Conservation (phyloP, 768 basidiomycete species). For the Cystobasidium tubakii region DNA sequence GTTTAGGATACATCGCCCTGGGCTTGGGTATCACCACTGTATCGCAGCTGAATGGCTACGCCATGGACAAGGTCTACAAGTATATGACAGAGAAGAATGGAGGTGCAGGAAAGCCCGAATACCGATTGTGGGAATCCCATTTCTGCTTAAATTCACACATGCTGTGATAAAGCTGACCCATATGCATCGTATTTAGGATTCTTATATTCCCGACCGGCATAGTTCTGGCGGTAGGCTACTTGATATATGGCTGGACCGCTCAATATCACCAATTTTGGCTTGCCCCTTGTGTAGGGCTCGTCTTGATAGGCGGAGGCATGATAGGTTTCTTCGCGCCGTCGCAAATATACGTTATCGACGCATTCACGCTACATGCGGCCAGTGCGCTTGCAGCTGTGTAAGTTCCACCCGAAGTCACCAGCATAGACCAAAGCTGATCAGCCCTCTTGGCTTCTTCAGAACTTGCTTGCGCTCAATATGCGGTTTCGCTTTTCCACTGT, state of each 20-base stretch:
- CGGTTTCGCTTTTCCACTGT: conserved; percentile 73
- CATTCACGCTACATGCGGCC: conserved; percentile 49
- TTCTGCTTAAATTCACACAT: neutral
- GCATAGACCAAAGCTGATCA: neutral
- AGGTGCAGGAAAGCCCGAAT: conserved; percentile 58
- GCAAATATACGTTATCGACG: conserved; percentile 60
- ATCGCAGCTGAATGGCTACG: conserved; percentile 56
- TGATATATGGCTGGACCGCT: conserved; percentile 64
- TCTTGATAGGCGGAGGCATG: conserved; percentile 50
- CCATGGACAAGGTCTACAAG: conserved; percentile 58
- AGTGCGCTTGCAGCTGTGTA: conserved; percentile 60
- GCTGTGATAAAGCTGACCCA: neutral
- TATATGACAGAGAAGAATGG: conserved; percentile 56
- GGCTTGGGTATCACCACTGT: conserved; percentile 59
- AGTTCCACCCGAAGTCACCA: neutral
- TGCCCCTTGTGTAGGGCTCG: conserved; percentile 31
- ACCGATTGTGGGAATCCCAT: neutral
- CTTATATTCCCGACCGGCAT: conserved; percentile 44
- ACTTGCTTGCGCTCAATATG: conserved; percentile 61
- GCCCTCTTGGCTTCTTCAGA: neutral
- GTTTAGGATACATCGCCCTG: conserved; percentile 66
- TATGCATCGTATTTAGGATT: neutral
- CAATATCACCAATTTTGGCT: conserved; percentile 19
- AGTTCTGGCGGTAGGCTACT: conserved; percentile 61
- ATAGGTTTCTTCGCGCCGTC: conserved; percentile 60